Evolutionary conservation across 2,329 filamentous ascomycete genomes (phyloP).

Genomic region (Nigrospora osmanthi): DNA sequence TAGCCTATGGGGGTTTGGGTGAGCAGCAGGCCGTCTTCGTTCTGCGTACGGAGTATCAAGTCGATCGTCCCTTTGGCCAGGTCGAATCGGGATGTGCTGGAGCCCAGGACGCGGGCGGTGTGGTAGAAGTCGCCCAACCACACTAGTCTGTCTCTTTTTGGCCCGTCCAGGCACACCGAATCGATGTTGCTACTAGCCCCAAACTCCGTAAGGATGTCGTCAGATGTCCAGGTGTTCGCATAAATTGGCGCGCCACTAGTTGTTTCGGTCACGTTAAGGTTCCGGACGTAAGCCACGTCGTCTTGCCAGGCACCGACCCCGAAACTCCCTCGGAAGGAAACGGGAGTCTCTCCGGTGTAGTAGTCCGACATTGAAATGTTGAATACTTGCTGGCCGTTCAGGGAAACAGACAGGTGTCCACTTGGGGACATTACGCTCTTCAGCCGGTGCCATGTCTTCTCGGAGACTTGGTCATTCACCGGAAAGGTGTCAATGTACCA

Average conservation of each 20-base stretch:
- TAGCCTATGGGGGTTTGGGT: constrained; percentile 7
- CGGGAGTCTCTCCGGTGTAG: constrained; percentile 3
- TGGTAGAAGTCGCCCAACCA: constrained; percentile 35
- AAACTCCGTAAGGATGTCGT: constrained; percentile 25
- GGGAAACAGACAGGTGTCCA: constrained; percentile 17
- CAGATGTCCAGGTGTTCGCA: constrained; percentile 16
- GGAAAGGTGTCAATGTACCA: constrained; percentile 17
- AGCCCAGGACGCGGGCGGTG: constrained; percentile 26
- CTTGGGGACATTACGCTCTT: constrained; percentile 19
- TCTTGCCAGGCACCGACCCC: constrained; percentile 33
- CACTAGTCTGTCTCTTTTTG: constrained; percentile 30
- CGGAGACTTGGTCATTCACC: constrained; percentile 16
- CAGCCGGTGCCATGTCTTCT: constrained; percentile 28
- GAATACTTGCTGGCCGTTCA: constrained; percentile 14
- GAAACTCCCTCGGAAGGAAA: constrained; percentile 20
- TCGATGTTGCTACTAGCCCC: constrained; percentile 21
- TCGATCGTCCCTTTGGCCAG: constrained; percentile 24
- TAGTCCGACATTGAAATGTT: constrained; percentile 7
- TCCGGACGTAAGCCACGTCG: constrained; percentile 24
- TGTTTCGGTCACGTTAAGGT: constrained; percentile 19
- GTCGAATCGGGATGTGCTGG: constrained; percentile 25
- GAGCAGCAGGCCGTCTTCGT: constrained; percentile 6
- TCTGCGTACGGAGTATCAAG: constrained; percentile 13
- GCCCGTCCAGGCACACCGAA: constrained; percentile 30
- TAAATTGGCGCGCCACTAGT: constrained; percentile 23